Evolutionary conservation across 202 grass and related monocot species (phyloP).

Genomic region (Digitaria exilis): DNA sequence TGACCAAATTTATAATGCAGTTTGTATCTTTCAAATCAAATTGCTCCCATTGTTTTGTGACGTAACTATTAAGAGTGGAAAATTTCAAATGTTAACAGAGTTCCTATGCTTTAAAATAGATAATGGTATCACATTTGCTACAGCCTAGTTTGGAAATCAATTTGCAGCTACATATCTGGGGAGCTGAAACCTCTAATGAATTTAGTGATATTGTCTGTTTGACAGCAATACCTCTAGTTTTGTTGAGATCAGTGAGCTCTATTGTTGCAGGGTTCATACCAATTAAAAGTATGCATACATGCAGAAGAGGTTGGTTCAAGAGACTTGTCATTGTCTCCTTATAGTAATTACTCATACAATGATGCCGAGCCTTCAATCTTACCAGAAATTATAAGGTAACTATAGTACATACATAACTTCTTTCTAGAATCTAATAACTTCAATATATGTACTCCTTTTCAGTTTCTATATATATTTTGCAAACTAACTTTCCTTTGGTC

Average conservation of each 20-base stretch:
- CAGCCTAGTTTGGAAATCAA: constrained; percentile 3
- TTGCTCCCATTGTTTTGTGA: no score
- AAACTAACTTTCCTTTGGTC: background rate
- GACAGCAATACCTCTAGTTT: background rate
- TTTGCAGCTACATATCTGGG: background rate
- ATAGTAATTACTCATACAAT: constrained; percentile 80
- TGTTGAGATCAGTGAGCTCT: constrained; percentile 47
- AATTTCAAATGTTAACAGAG: background rate
- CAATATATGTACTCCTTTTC: constrained; percentile 1
- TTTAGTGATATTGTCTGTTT: background rate
- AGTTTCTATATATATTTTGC: background rate
- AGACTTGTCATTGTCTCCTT: constrained; percentile 69
- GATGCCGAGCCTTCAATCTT: constrained; percentile 74
- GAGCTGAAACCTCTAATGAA: constrained; percentile 4
- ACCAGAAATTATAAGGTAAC: constrained; percentile 78
- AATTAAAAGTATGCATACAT: constrained; percentile 78
- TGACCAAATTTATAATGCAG: background rate
- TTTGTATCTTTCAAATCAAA: background rate
- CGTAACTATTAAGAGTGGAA: background rate
- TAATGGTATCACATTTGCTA: background rate
- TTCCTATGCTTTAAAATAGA: background rate
- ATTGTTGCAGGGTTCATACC: constrained; percentile 71
- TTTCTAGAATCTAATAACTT: constrained; percentile 16
- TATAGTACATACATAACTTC: background rate
- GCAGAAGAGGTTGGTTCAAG: constrained; percentile 84